Base-by-base conservation (phyloP, 116 monocot genomes). In the Cymodocea nodosa region DNA sequence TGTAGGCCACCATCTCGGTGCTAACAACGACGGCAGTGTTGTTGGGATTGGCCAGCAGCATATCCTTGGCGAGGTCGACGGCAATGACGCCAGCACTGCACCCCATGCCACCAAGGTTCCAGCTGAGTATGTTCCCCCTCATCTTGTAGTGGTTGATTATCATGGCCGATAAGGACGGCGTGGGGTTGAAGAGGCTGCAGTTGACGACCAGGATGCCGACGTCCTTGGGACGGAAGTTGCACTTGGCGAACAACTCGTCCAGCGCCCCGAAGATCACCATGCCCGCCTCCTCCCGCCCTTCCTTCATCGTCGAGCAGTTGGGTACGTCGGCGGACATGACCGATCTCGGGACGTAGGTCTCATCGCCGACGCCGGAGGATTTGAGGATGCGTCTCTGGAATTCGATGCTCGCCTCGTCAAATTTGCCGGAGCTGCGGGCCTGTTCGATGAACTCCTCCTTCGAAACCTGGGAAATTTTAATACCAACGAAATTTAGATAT, bases 111-210 rank as follows among this genome's bases (percentile, higher is more conserved):
- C 89, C 91, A n/a, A 98, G 86, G 71, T 91, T 98, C 82, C 85
- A 98, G 75, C 97, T 98, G 63, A 91, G 73, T 4, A 98, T 75
- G 65, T 98, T 91, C 20, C 92, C 89, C 22, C 88, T 64, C 97
- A 98, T 98, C 78, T 98, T 98, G 92, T 91, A 98, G 76, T 91
- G 97, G 79, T 98, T 98, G 6, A 98, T 77, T 59, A 98, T 89
- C 97, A 98, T 98, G 60, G 97, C 97, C 0, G 91, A 98, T 37
- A 98, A 76, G 1, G 97, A 98, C 3, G 97, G 88, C 0, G 97
- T 98, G 15, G 91, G 97, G 68, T 98, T 98, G 86, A 97, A 97
- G 84, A 88, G 88, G 74, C 85, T 85, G 80, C 97, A 91, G 80
- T 97, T 97, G 51, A 91, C 97, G 18, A 98, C 88, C 5, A 98